Evolutionary conservation across 139 green algal genomes (phyloP).

Genomic region (Volvox reticuliferus): DNA sequence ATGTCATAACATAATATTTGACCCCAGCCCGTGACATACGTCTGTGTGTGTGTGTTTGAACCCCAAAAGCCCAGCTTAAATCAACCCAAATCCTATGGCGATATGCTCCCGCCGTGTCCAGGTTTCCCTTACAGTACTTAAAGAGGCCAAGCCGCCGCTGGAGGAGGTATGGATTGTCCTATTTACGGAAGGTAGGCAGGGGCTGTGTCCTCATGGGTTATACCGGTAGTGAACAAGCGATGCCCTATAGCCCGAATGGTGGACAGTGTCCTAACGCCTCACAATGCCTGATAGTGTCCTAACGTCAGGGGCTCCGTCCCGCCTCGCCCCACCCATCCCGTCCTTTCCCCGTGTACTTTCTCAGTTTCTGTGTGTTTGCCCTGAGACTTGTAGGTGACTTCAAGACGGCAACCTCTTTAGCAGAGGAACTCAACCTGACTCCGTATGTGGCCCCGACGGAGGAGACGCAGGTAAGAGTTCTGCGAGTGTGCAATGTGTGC

Average conservation of each 20-base stretch:
- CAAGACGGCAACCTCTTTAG: neutral
- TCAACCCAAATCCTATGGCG: neutral
- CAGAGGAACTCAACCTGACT: neutral
- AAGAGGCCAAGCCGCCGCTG: conserved; percentile 33
- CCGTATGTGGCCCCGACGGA: neutral
- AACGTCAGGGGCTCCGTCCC: too few relatives aligned
- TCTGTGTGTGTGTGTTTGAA: neutral
- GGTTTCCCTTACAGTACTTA: conserved; percentile 22
- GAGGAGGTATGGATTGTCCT: conserved; percentile 45
- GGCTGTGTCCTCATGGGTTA: too few relatives aligned
- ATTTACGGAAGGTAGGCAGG: conserved; percentile 16
- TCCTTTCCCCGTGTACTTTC: neutral
- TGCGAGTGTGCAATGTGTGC: too few relatives aligned
- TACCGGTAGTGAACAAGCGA: too few relatives aligned
- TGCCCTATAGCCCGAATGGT: neutral
- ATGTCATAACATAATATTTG: neutral
- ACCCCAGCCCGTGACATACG: neutral
- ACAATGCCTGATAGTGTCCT: too few relatives aligned
- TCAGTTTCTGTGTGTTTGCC: neutral
- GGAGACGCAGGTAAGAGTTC: neutral
- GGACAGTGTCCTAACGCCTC: too few relatives aligned
- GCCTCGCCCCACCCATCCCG: neutral
- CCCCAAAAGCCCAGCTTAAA: neutral
- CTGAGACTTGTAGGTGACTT: conserved; percentile 15
- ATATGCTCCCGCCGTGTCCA: neutral